A percentile compares a stretch with the other conserved stretches of the same genome.
Evolutionary conservation across 768 basidiomycete genomes (phyloP).

Genomic region (Macrolepiota dolichaula): DNA sequence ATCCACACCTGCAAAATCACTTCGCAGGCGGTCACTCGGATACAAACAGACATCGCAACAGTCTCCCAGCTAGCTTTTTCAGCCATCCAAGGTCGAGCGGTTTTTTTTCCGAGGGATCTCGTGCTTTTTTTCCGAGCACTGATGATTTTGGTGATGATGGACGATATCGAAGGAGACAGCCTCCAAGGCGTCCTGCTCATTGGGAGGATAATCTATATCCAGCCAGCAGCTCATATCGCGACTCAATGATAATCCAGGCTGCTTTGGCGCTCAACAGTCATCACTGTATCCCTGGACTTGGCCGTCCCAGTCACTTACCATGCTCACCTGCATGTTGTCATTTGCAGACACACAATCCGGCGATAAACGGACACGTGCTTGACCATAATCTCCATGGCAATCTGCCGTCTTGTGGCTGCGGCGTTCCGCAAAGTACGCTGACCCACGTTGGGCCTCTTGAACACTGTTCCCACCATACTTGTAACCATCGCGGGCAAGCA

Average conservation of each 20-base stretch:
- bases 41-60: background rate
- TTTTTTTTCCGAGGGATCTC: background rate
- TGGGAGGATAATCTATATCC: constrained; percentile 7
- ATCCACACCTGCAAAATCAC: background rate
- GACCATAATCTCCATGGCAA: background rate
- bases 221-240: constrained; percentile 1
- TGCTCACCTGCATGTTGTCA: background rate
- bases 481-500: background rate
- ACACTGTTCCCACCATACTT: background rate
- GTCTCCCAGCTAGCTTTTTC: background rate
- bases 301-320: background rate
- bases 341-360: background rate
- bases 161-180: background rate
- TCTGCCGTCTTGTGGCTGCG: background rate
- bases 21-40: background rate
- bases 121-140: background rate
- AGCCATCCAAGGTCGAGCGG: background rate
- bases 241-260: background rate
- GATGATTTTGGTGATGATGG: background rate
- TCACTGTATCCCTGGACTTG: background rate
- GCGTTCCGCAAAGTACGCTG: background rate
- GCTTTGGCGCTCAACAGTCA: background rate
- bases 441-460: background rate
- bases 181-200: constrained; percentile 1
- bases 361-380: background rate